Evolutionary conservation across 192 early-diverging fungal species (phyloP).

Genomic region (Coemansia sp.): DNA sequence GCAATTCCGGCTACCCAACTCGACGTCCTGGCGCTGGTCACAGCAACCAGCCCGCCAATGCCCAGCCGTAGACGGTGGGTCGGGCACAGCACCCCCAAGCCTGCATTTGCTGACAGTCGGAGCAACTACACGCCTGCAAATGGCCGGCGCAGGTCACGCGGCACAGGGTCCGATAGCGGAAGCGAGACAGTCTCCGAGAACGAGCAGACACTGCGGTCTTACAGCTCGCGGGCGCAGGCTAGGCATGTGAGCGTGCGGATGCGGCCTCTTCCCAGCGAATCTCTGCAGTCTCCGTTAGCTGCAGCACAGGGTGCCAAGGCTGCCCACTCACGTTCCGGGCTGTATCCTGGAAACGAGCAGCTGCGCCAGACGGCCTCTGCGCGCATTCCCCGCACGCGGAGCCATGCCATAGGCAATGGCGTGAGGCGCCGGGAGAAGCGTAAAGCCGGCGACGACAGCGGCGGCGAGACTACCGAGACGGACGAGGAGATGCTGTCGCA

Average conservation of each 20-base stretch:
- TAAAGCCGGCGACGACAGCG: background rate
- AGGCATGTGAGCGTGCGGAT: slow-evolving; percentile 22
- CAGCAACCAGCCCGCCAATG: slow-evolving; percentile 49
- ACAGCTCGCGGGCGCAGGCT: slow-evolving; percentile 27
- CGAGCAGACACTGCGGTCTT: slow-evolving; percentile 32
- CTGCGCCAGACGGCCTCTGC: background rate
- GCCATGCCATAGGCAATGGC: background rate
- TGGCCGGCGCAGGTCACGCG: background rate
- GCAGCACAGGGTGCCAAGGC: too few relatives aligned
- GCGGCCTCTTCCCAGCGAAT: slow-evolving; percentile 15
- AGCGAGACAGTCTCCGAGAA: slow-evolving; percentile 47
- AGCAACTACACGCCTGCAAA: too few relatives aligned
- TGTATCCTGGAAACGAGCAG: background rate
- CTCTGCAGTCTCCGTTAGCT: too few relatives aligned
- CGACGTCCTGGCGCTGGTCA: slow-evolving; percentile 44
- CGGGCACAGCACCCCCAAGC: slow-evolving; percentile 24
- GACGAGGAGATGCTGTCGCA: slow-evolving; percentile 19
- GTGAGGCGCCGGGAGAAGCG: background rate
- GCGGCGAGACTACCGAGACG: slow-evolving; percentile 21
- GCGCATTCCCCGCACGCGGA: background rate
- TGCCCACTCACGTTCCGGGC: background rate
- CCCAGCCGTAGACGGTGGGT: slow-evolving; percentile 40
- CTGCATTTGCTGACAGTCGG: slow-evolving; percentile 1
- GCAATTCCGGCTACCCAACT: slow-evolving; percentile 43
- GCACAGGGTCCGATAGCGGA: slow-evolving; percentile 12